Evolutionary conservation across 768 basidiomycete genomes (phyloP).

Genomic region (Ramaria sp.): DNA sequence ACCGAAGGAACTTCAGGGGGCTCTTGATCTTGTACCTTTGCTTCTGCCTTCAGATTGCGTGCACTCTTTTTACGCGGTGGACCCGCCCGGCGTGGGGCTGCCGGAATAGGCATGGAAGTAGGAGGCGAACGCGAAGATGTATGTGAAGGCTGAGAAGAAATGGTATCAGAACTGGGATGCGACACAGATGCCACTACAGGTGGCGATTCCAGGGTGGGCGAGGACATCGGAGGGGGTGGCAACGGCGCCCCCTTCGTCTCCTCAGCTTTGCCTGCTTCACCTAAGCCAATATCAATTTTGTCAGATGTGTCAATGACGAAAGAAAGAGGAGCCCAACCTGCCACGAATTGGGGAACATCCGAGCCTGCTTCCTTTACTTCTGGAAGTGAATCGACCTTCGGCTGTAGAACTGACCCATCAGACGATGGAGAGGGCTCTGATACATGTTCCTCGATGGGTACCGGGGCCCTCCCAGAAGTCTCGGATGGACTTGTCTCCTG

Average conservation of each 20-base stretch:
- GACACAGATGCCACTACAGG: not conserved
- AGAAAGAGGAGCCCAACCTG: not conserved
- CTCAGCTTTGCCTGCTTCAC: not conserved
- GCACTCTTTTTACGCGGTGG: conserved; percentile 42
- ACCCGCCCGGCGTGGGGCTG: conserved; percentile 60
- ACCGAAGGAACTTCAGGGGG: conserved; percentile 15
- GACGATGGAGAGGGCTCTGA: not conserved
- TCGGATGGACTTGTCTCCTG: not conserved
- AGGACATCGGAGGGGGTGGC: not conserved
- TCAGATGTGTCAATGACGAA: not conserved
- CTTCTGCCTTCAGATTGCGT: conserved; percentile 23
- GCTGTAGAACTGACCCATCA: not conserved
- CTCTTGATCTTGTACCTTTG: conserved; percentile 37
- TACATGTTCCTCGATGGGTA: not conserved
- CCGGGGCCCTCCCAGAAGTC: not conserved
- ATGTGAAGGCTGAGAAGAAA: conserved; percentile 1
- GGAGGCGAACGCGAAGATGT: conserved; percentile 1
- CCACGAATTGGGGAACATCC: not conserved
- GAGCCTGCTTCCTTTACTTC: conserved; percentile 3
- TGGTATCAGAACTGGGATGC: not conserved
- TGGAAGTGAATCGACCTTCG: not conserved
- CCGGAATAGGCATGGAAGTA: conserved; percentile 57
- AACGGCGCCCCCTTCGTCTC: not conserved
- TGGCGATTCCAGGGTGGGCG: not conserved
- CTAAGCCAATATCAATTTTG: not conserved